Evolutionary conservation across 2,329 filamentous ascomycete species (phyloP).

Genomic region (Tolypocladium pustulatum): DNA sequence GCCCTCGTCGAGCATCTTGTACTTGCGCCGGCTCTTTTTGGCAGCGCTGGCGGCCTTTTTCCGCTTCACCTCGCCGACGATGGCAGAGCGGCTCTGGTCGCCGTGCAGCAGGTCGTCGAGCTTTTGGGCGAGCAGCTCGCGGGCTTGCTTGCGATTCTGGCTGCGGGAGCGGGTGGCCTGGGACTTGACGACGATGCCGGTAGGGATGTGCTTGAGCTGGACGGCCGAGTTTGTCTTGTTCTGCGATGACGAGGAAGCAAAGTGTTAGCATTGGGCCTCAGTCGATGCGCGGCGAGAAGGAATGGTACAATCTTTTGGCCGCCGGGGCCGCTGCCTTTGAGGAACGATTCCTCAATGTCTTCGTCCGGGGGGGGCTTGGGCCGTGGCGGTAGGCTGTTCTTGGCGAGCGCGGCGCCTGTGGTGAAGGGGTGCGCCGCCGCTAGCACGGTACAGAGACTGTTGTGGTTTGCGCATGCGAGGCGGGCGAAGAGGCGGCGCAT

Average conservation of each 20-base stretch:
- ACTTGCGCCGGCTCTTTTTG: slow-evolving; percentile 80
- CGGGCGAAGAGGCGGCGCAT: not conserved
- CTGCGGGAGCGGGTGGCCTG: slow-evolving; percentile 80
- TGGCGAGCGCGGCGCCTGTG: slow-evolving; percentile 13
- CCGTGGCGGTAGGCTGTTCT: slow-evolving; percentile 61
- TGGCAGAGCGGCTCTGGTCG: slow-evolving; percentile 51
- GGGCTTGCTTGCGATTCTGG: slow-evolving; percentile 80
- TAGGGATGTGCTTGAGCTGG: slow-evolving; percentile 81
- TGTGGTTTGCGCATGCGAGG: not conserved
- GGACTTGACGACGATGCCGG: slow-evolving; percentile 86
- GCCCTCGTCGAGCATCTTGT: slow-evolving; percentile 48
- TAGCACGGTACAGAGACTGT: not conserved
- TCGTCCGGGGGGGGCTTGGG: slow-evolving; percentile 61
- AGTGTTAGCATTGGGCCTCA: not conserved
- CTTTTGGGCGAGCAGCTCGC: slow-evolving; percentile 63
- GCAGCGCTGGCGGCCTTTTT: slow-evolving; percentile 64
- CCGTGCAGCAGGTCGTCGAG: slow-evolving; percentile 67
- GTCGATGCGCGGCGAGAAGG: not conserved
- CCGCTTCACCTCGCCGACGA: slow-evolving; percentile 52
- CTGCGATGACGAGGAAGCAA: slow-evolving; percentile 22
- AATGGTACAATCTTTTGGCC: slow-evolving; percentile 79
- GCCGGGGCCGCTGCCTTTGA: slow-evolving; percentile 86
- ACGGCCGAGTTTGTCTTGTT: slow-evolving; percentile 97
- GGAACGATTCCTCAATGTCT: slow-evolving; percentile 74
- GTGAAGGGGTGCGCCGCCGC: slow-evolving; percentile 16